phyloP scores from a whole-genome alignment of 2,329 filamentous ascomycete genomes.

The Ceratocystis huliohia region DNA sequence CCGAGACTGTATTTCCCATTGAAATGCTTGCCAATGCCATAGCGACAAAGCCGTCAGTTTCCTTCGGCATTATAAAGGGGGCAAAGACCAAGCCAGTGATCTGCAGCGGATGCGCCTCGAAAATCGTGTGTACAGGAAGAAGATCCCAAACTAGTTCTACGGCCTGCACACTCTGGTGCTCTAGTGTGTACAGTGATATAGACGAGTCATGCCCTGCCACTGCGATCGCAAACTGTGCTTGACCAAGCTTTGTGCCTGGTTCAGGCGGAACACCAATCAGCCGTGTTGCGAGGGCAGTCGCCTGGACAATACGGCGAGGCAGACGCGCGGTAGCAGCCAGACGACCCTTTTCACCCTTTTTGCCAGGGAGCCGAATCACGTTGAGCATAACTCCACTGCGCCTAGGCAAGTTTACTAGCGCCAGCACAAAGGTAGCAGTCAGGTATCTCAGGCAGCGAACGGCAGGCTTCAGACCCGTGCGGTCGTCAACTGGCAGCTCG shows the following conservation, averaged over 20 bases:
- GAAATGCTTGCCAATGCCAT: slow-evolving; percentile 66
- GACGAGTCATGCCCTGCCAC: slow-evolving; percentile 70
- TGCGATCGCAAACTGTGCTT: slow-evolving; percentile 67
- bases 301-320: slow-evolving; percentile 43
- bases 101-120: slow-evolving; percentile 42
- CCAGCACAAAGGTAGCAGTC: slow-evolving; percentile 44
- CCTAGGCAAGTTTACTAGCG: slow-evolving; percentile 46
- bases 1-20: slow-evolving; percentile 63
- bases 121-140: slow-evolving; percentile 40
- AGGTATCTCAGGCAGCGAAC: slow-evolving; percentile 50
- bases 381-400: slow-evolving; percentile 45
- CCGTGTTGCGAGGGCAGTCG: slow-evolving; percentile 65
- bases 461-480: slow-evolving; percentile 34
- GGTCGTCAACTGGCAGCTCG: slow-evolving; percentile 39
- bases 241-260: slow-evolving; percentile 34
- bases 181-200: slow-evolving; percentile 64
- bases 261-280: slow-evolving; percentile 41
- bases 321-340: slow-evolving; percentile 11
- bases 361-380: slow-evolving; percentile 40
- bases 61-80: slow-evolving; percentile 38
- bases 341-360: slow-evolving; percentile 21
- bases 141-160: slow-evolving; percentile 42
- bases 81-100: slow-evolving; percentile 48
- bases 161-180: slow-evolving; percentile 42
- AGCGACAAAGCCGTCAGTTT: slow-evolving; percentile 32